Conservation (phyloP, 805 yeast species). For the Candida incommunis region DNA sequence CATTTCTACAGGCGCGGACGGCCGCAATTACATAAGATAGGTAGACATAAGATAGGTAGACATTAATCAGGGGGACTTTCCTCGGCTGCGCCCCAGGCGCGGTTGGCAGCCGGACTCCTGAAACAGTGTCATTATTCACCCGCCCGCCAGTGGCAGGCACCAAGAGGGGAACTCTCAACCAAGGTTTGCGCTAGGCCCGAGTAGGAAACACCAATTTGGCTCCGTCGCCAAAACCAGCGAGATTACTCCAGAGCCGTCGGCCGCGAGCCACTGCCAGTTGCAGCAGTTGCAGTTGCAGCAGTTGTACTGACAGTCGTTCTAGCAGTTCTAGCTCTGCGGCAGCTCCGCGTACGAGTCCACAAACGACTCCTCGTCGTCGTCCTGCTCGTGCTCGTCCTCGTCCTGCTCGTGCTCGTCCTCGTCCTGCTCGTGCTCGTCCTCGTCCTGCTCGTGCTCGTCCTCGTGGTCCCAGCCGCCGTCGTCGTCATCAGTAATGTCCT, state of each 20-base stretch:
- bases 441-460: neutral
- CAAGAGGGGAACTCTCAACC: too few species aligned
- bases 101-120: too few species aligned
- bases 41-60: too few species aligned
- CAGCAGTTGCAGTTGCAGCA: neutral
- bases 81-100: too few species aligned
- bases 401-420: constrained; percentile 1
- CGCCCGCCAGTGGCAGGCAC: too few species aligned
- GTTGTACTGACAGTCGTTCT: neutral
- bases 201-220: too few species aligned
- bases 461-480: neutral
- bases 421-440: neutral
- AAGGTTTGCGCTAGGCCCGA: too few species aligned
- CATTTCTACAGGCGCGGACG: too few species aligned
- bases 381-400: neutral
- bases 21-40: too few species aligned
- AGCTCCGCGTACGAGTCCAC: neutral
- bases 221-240: too few species aligned
- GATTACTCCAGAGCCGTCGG: neutral
- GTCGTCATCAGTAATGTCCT: neutral
- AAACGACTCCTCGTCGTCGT: neutral
- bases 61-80: too few species aligned
- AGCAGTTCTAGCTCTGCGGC: neutral
- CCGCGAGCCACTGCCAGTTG: neutral
- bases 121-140: too few species aligned